Evolutionary conservation across 495 filamentous ascomycete species (phyloP).

Genomic region (Tuber brumale): DNA sequence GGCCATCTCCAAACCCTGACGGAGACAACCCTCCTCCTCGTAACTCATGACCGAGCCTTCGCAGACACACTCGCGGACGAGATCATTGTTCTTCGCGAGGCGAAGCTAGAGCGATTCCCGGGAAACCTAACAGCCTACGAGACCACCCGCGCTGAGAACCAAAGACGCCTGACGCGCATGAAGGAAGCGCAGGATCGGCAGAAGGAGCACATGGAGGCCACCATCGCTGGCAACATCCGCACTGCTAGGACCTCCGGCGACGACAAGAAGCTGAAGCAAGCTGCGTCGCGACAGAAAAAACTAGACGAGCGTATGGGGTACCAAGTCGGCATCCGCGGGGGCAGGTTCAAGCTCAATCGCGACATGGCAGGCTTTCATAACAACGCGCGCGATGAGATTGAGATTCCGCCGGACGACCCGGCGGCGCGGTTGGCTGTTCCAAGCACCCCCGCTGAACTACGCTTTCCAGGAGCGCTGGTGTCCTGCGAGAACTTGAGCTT

Average conservation of each 20-base stretch:
- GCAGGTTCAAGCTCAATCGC: constrained; percentile 69
- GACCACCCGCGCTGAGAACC: constrained; percentile 57
- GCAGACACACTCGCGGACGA: constrained; percentile 64
- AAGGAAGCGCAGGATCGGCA: constrained; percentile 72
- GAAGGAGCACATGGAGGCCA: constrained; percentile 67
- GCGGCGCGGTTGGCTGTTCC: constrained; percentile 54
- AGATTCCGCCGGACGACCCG: constrained; percentile 60
- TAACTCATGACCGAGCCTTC: constrained; percentile 76
- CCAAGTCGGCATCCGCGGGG: constrained; percentile 61
- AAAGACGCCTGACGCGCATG: constrained; percentile 58
- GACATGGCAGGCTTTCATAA: constrained; percentile 59
- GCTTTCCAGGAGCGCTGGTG: constrained; percentile 66
- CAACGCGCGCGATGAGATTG: constrained; percentile 57
- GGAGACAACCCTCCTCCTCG: constrained; percentile 56
- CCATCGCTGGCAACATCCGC: constrained; percentile 62
- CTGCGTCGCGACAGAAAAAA: constrained; percentile 71
- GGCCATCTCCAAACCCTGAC: constrained; percentile 52
- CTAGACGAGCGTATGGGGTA: constrained; percentile 72
- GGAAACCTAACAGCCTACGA: constrained; percentile 67
- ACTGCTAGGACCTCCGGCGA: constrained; percentile 65
- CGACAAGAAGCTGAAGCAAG: constrained; percentile 71
- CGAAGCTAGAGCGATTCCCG: constrained; percentile 59
- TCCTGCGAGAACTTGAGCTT: constrained; percentile 61
- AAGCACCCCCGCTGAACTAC: constrained; percentile 54
- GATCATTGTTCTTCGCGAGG: constrained; percentile 65